These are phyloP conservation scores for Sphaerulina musiva DNA, from an alignment of 2,329 filamentous ascomycete genomes.

Conservation along the genomic window DNA sequence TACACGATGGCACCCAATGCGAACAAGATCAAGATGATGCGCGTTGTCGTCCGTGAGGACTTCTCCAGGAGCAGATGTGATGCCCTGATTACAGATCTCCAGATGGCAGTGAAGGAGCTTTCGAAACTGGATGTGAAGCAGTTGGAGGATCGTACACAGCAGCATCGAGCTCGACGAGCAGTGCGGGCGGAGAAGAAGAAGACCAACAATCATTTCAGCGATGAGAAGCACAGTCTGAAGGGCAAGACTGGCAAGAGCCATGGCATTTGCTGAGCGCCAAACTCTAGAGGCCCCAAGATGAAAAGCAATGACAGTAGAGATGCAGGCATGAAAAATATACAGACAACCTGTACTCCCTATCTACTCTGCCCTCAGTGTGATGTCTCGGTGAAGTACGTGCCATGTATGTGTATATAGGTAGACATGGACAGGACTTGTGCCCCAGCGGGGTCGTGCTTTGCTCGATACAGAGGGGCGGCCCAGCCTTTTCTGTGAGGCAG, in stretches of 20 bases:
- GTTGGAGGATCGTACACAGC: slow-evolving; percentile 61
- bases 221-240: slow-evolving; percentile 80
- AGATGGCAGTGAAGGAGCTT: slow-evolving; percentile 64
- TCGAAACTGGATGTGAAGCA: slow-evolving; percentile 66
- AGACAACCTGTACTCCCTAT: no score
- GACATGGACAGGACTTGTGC: not conserved
- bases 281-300: not conserved
- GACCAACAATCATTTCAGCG: slow-evolving; percentile 48
- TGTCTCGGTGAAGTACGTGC: not conserved
- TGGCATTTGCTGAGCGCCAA: slow-evolving; percentile 60
- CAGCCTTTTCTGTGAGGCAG: no score
- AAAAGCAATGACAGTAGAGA: not conserved
- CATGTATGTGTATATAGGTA: not conserved
- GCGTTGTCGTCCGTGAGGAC: slow-evolving; percentile 87
- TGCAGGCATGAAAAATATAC: not conserved
- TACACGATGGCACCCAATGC: slow-evolving; percentile 96
- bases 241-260: slow-evolving; percentile 89
- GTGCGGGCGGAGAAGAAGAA: slow-evolving; percentile 29
- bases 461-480: no score
- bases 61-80: slow-evolving; percentile 80
- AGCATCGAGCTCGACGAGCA: slow-evolving; percentile 22
- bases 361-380: not conserved
- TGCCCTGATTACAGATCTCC: slow-evolving; percentile 68
- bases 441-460: no score
- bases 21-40: slow-evolving; percentile 77